Base-by-base conservation (phyloP, 441 rosid genomes). In the Croton setiger region DNA sequence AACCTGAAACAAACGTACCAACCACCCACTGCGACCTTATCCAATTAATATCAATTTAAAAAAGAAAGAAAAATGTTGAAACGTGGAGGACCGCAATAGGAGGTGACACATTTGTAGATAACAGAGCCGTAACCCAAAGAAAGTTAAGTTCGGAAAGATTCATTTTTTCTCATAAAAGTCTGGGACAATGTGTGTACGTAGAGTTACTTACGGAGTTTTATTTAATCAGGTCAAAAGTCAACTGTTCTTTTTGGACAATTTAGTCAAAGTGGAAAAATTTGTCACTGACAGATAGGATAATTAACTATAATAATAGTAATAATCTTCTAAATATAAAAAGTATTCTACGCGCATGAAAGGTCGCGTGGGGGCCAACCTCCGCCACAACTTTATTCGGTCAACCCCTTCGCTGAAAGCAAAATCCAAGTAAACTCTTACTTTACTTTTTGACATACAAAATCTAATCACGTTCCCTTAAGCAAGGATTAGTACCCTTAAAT, bases 281-380 rank as follows among this genome's bases (percentile, higher is more conserved):
- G 36, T 5, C 33, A 36, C 59, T 64, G 68, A 52, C 59, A 65
- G 68, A 21, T 66, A 11, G 21, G 68, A 66, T 37, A 31, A 20
- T 9, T 57, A 14, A n/a, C 43, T 58, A 18, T 5, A 53, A 66
- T 14, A 18, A 17, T 64, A 14, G 2, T 44, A 27, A 55, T 55
- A 15, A 23, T 48, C n/a, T 12, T 5, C 18, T 49, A 45, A 27
- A 27, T 27, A 27, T 27, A 27, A 27, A 27, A 7, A 57, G 33
- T 45, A 27, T 27, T 45, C 35, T 7, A 35, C 64, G 59, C 56
- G 48, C 39, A 15, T 4, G 5, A 7, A 9, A 9, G 0, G 5
- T 68, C 5, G 49, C 69, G 60, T 37, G 61, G 51, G 61, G 21
- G 3, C 51, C 51, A 54, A 13, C 45, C 45, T 23, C 20, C 41